A percentile compares a stretch with the other conserved stretches of the same genome.
Evolutionary conservation across 768 basidiomycete species (phyloP).

Genomic region (Lepiota subincarnata): DNA sequence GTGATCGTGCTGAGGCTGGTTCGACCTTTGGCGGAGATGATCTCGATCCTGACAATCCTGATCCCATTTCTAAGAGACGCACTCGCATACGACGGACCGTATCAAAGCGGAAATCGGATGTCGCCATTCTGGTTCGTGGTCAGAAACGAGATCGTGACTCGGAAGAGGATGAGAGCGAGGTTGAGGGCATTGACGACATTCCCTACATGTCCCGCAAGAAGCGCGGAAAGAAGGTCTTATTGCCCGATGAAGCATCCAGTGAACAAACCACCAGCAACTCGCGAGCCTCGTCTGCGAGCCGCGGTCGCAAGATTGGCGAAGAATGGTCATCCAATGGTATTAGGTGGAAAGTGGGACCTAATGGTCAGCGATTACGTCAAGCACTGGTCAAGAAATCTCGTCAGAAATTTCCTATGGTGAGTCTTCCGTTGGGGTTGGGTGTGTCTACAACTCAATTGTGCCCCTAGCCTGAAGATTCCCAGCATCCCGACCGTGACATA

Average conservation of each 20-base stretch:
- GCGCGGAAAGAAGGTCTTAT: conserved; percentile 42
- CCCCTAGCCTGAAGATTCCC: conserved; percentile 67
- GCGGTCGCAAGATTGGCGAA: conserved; percentile 61
- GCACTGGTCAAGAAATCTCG: conserved; percentile 68
- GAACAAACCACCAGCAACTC: conserved; percentile 51
- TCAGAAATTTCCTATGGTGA: conserved; percentile 70
- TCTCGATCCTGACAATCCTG: conserved; percentile 35
- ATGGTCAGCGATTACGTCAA: conserved; percentile 66
- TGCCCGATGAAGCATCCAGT: conserved; percentile 29
- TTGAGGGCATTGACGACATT: conserved; percentile 30
- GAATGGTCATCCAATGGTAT: conserved; percentile 74
- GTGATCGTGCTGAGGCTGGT: conserved; percentile 69
- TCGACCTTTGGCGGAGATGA: conserved; percentile 68
- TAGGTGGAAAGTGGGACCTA: conserved; percentile 65
- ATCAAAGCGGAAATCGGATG: conserved; percentile 49
- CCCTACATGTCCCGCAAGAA: conserved; percentile 42
- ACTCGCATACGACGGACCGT: conserved; percentile 57
- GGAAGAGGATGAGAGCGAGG: conserved; percentile 43
- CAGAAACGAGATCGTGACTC: conserved; percentile 65
- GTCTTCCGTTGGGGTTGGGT: conserved; percentile 19
- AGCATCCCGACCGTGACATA: conserved; percentile 68
- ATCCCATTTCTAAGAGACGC: conserved; percentile 40
- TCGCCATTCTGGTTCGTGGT: conserved; percentile 37
- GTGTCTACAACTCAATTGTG: conserved; percentile 5
- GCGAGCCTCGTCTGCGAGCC: conserved; percentile 46